phyloP scores from a whole-genome alignment of 2,329 filamentous ascomycete genomes.

The Paracorniculantispora psalliotae region DNA sequence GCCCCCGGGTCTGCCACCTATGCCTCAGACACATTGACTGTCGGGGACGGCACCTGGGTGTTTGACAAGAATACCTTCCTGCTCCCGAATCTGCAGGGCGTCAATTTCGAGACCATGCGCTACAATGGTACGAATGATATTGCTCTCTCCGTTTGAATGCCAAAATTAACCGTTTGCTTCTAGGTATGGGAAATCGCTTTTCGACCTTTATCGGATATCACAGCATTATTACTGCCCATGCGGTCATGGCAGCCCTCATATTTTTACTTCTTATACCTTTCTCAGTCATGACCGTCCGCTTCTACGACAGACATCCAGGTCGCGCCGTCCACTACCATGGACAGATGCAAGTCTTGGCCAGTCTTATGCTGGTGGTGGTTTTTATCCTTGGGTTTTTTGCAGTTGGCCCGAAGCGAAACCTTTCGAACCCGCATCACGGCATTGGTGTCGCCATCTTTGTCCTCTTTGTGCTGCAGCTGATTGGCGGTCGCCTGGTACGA shows the following conservation, averaged over 20 bases:
- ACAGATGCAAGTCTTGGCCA: conserved; percentile 66
- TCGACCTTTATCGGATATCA: conserved; percentile 65
- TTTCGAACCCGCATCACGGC: conserved; percentile 80
- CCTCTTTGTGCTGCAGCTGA: conserved; percentile 63
- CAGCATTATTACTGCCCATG: conserved; percentile 64
- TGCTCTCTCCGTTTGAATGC: background rate
- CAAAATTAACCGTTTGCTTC: conserved; percentile 13
- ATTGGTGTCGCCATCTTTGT: conserved; percentile 77
- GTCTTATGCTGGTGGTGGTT: conserved; percentile 63
- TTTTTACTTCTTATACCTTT: conserved; percentile 70
- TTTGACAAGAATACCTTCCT: conserved; percentile 71
- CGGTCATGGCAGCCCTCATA: conserved; percentile 63
- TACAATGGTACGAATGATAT: conserved; percentile 64
- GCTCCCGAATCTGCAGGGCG: conserved; percentile 68
- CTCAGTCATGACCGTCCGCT: conserved; percentile 70
- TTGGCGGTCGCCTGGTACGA: conserved; percentile 62
- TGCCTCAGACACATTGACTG: conserved; percentile 66
- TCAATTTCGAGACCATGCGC: conserved; percentile 77
- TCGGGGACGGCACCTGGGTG: conserved; percentile 83
- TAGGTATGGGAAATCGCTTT: conserved; percentile 81
- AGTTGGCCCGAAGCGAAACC: conserved; percentile 64
- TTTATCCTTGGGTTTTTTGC: conserved; percentile 75
- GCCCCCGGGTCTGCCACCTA: conserved; percentile 69
- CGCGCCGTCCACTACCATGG: conserved; percentile 65
- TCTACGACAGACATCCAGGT: conserved; percentile 58